Base-by-base conservation (phyloP, 2,329 filamentous ascomycete species). In the Eutypella sp. region DNA sequence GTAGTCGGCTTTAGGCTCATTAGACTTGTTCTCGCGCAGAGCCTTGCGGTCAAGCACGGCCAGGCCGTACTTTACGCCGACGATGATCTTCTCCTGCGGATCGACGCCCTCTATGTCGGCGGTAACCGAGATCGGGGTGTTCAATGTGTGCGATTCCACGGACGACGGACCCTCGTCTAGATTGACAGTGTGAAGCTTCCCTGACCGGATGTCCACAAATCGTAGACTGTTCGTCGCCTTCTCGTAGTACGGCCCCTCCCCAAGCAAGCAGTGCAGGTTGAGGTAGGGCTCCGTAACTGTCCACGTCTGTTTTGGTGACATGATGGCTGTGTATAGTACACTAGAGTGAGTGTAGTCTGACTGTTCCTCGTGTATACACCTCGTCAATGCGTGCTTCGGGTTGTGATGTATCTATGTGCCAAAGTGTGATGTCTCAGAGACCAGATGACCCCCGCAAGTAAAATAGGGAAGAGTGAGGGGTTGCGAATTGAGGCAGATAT, bases 191-290 rank as follows among this genome's bases (percentile, higher is more conserved):
- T 93, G 85, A 39, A 96, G 62, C 50, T 82, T 81, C 62, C 86
- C 78, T 62, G 85, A 81, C 65, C 84, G 85, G 67, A 96, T 91
- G 67, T 96, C 91, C 50, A 91, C 81, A 64, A 89, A 90, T 52
- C 87, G 85, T 47, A 92, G 70, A 40, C 72, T 76, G 63, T 87
- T 76, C 42, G 76, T 81, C 19, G 69, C 69, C 47, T 76, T 70
- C 64, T 90, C 85, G 69, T 82, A 89, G 68, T 82, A 89, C 1
- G 87, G 87, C 0, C 79, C 87, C 66, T 92, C 87, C 52, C 84
- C 85, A 24, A 91, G 75, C 13, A 69, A 72, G 68, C 85, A 89
- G 53, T 79, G 75, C 45, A 79, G 67, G 54, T 82, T 70, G 50
- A 91, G 73, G 67, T 76, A 81, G 6, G 77, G 75, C 64, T 73